Evolutionary conservation across 2,329 filamentous ascomycete genomes (phyloP).

Genomic region (Helminthosporium solani): DNA sequence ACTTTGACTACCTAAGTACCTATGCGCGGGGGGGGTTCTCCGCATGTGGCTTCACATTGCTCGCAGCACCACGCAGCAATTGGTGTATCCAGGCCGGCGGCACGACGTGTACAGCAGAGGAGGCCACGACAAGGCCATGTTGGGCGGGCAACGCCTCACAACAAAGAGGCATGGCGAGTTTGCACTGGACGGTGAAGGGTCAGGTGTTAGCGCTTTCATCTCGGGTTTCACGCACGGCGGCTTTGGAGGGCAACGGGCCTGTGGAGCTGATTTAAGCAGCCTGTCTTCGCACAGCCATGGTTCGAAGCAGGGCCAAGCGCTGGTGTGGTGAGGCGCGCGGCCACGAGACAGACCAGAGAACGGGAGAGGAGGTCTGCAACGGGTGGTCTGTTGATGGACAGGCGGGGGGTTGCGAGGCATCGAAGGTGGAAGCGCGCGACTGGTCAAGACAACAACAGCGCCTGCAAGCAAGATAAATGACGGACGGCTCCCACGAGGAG

Average conservation of each 20-base stretch:
- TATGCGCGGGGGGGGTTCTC: constrained; percentile 26
- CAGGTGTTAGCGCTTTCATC: constrained; percentile 33
- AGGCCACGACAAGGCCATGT: constrained; percentile 18
- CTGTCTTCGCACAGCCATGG: constrained; percentile 28
- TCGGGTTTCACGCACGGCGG: constrained; percentile 31
- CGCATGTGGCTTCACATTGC: constrained; percentile 32
- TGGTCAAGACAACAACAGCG: constrained; percentile 34
- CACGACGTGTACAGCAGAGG: constrained; percentile 22
- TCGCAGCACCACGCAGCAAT: constrained; percentile 19
- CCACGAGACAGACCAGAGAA: constrained; percentile 34
- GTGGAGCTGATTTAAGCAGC: constrained; percentile 29
- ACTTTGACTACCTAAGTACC: no score
- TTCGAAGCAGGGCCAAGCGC: constrained; percentile 27
- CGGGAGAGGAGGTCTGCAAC: constrained; percentile 26
- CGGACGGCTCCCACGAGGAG: constrained; percentile 28
- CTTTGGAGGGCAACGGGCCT: constrained; percentile 22
- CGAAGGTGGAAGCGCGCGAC: constrained; percentile 41
- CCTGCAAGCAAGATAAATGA: constrained; percentile 39
- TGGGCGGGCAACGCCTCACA: constrained; percentile 23
- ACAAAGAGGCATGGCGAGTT: constrained; percentile 19
- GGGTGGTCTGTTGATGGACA: constrained; percentile 24
- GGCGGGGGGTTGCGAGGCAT: constrained; percentile 24
- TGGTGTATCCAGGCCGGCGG: constrained; percentile 21
- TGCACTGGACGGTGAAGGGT: constrained; percentile 22
- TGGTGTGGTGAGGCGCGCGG: constrained; percentile 40